Evolutionary conservation across 177 flowering plant species (phyloP), one percentile per base, ranked within the genome.

Genomic region (Vitis hybrid): DNA sequence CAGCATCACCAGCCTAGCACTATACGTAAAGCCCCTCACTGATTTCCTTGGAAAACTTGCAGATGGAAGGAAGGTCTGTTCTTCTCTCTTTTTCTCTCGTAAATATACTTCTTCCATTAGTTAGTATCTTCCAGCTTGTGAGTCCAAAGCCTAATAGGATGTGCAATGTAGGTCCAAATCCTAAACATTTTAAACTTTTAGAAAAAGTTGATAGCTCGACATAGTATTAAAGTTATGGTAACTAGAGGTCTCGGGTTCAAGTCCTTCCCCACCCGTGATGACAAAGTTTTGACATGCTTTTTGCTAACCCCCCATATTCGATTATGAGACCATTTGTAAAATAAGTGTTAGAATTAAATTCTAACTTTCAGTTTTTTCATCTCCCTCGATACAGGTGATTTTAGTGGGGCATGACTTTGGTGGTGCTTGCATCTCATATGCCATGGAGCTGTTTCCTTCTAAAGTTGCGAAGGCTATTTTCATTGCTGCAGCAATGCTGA

Each of bases 381-480:
- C 55, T 62, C 26, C 26, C 3, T 22, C 26, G 26, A n/a, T 85
- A 84, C 85, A 90, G 98, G 93, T 91, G 60, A 91, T 93, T 69
- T 84, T 93, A 79, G 95, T 89, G 5, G 98, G 95, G 19, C 98
- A 93, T 68, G 97, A 93, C 80, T 87, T 93, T 84, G 97, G 98
- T 55, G 98, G 98, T 60, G 82, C 90, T 50, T 93, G 98, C 61
- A 79, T 93, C 71, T 84, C 97, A 13, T 86, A 85, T 77, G 94
- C 86, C 10, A 90, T 91, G 97, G 97, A 93, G 84, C 60, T 81
- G 67, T 87, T 86, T 72, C 92, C 98, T 52, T 56, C 13, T 55
- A 91, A 87, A 72, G 72, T 91, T 68, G 81, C 97, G 48, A 93
- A 88, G 75, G 94, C 94, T 62, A 66, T 93, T 72, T 93, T 89